Percentiles rank a stretch among this genome's conserved stretches.
Evolutionary conservation across 306 rosid genomes (phyloP).

Genomic region (Geum urbanum): DNA sequence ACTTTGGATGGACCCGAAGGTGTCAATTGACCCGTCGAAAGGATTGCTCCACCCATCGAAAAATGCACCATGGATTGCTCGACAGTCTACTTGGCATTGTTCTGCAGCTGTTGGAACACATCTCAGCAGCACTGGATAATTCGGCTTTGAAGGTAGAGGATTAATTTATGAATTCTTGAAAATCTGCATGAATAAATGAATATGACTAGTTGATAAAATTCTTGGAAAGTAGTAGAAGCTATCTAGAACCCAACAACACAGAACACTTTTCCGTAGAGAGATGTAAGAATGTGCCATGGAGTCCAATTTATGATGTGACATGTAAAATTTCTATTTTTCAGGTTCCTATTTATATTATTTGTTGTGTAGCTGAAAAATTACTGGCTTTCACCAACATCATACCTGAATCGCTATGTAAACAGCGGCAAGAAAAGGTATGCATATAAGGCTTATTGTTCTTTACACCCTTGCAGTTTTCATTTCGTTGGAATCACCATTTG

Average conservation of each 20-base stretch:
- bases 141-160: conserved; percentile 50
- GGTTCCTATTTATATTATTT: conserved; percentile 83
- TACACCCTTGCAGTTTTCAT: conserved; percentile 16
- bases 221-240: background rate
- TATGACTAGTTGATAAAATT: too few relatives aligned
- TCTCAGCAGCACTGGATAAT: conserved; percentile 54
- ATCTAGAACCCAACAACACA: background rate
- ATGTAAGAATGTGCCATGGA: background rate
- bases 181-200: too few relatives aligned
- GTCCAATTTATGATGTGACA: background rate
- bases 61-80: too few relatives aligned
- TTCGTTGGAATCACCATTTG: conserved; percentile 17
- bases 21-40: too few relatives aligned
- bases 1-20: too few relatives aligned
- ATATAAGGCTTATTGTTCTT: conserved; percentile 18
- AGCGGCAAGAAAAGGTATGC: conserved; percentile 64
- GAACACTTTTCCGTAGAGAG: background rate
- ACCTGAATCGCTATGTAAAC: conserved; percentile 82
- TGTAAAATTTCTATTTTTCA: conserved; percentile 18
- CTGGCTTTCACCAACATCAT: conserved; percentile 61
- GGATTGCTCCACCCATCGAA: too few relatives aligned
- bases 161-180: background rate
- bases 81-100: conserved; percentile 55
- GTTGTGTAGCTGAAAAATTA: conserved; percentile 77
- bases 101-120: conserved; percentile 74